Percentiles rank a stretch among this genome's conserved stretches.
phyloP scores from a whole-genome alignment of 495 filamentous ascomycete species.

The Annulohypoxylon bovei region DNA sequence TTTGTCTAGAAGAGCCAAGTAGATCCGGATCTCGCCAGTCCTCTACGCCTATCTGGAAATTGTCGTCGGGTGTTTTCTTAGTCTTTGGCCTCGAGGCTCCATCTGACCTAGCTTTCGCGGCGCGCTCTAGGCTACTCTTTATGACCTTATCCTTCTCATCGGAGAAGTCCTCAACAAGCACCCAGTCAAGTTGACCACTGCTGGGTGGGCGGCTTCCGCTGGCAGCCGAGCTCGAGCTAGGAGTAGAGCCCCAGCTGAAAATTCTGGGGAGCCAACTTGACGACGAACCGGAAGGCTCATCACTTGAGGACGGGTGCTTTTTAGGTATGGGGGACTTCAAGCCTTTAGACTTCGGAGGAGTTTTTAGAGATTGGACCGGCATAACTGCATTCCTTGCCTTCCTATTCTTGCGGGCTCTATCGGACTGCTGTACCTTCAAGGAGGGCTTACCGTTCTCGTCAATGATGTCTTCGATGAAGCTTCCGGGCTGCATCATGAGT shows the following conservation, averaged over 20 bases:
- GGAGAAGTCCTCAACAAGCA: conserved; percentile 72
- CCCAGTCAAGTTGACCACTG: conserved; percentile 85
- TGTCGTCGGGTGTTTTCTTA: conserved; percentile 61
- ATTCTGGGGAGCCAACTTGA: conserved; percentile 66
- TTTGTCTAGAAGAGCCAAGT: conserved; percentile 50
- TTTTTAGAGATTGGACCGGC: conserved; percentile 34
- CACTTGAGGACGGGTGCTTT: conserved; percentile 13
- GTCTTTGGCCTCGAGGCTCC: conserved; percentile 28
- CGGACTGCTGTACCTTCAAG: conserved; percentile 59
- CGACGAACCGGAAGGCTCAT: conserved; percentile 16
- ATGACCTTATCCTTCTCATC: conserved; percentile 59
- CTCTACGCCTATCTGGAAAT: conserved; percentile 90
- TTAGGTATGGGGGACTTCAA: conserved; percentile 24
- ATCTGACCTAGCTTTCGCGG: conserved; percentile 44
- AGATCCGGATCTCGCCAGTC: conserved; percentile 93
- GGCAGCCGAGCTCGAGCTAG: conserved; percentile 41
- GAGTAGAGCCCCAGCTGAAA: conserved; percentile 60
- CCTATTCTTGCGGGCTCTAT: conserved; percentile 54
- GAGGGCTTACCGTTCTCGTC: conserved; percentile 62
- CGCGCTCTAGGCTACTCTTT: conserved; percentile 50
- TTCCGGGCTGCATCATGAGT: conserved; percentile 80
- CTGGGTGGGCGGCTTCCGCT: conserved; percentile 72
- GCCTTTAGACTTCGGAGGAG: conserved; percentile 30
- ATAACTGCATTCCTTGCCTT: conserved; percentile 46
- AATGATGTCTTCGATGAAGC: conserved; percentile 63